phyloP scores from a whole-genome alignment of 371 early-diverging fungal genomes.

The Mortierella sp. region DNA sequence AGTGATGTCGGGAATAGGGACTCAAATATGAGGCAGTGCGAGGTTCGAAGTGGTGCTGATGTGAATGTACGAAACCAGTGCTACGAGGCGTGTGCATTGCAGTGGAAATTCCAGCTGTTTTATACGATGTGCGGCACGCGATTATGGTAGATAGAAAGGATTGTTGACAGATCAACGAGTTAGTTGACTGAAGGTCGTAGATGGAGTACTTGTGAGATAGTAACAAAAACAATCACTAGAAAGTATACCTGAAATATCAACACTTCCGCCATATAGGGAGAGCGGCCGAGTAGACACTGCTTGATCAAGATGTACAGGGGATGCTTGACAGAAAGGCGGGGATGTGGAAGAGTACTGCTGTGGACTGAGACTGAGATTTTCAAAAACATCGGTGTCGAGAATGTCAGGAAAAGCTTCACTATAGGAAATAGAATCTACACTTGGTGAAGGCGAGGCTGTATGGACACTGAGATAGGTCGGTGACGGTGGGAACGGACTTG shows the following conservation, averaged over 20 bases:
- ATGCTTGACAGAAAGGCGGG: constrained; percentile 10
- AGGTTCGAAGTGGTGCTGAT: constrained; percentile 10
- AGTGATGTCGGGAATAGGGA: constrained; percentile 30
- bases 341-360: constrained; percentile 6
- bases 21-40: constrained; percentile 26
- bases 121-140: too few species aligned
- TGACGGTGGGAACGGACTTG: constrained; percentile 7
- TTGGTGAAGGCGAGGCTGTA: constrained; percentile 7
- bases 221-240: neutral
- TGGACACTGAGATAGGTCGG: constrained; percentile 18
- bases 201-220: too few species aligned
- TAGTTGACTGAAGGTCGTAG: too few species aligned
- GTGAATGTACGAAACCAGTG: neutral
- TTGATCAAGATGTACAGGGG: neutral
- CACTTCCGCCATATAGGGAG: constrained; percentile 1
- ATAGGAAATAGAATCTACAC: constrained; percentile 8
- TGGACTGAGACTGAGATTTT: neutral
- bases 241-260: neutral
- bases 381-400: constrained; percentile 6
- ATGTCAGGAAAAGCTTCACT: constrained; percentile 4
- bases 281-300: neutral
- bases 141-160: too few species aligned
- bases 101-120: neutral
- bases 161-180: too few species aligned
- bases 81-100: constrained; percentile 4